Conservation (phyloP, 2,329 filamentous ascomycete genomes). For the Botryotinia convoluta region DNA sequence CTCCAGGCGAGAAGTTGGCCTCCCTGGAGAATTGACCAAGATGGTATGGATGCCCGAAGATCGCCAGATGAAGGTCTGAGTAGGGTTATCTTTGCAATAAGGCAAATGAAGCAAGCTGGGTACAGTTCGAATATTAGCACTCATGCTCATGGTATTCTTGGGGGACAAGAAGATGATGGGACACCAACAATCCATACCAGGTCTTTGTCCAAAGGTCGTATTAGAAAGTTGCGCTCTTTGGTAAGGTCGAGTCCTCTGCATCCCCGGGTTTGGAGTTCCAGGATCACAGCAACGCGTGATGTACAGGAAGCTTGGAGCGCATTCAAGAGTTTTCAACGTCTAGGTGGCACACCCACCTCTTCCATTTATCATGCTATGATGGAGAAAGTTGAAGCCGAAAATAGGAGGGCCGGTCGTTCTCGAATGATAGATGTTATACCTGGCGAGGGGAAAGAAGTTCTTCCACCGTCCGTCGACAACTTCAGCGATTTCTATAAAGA, state of each 20-base stretch:
- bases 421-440: conserved; percentile 44
- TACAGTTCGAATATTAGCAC: conserved; percentile 49
- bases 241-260: conserved; percentile 3
- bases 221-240: conserved; percentile 15
- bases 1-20: conserved; percentile 57
- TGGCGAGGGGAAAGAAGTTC: conserved; percentile 58
- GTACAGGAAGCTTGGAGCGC: conserved; percentile 58
- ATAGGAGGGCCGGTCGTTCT: conserved; percentile 31
- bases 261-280: conserved; percentile 50
- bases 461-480: conserved; percentile 55
- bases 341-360: conserved; percentile 40
- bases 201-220: conserved; percentile 32
- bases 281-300: conserved; percentile 58
- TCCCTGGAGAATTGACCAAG: conserved; percentile 55
- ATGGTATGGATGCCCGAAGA: conserved; percentile 58
- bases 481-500: conserved; percentile 64
- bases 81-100: conserved; percentile 51
- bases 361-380: conserved; percentile 60
- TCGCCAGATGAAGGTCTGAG: conserved; percentile 53
- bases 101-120: conserved; percentile 56
- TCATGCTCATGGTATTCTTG: conserved; percentile 49
- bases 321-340: conserved; percentile 39
- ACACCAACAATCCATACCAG: conserved; percentile 58
- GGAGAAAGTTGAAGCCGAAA: conserved; percentile 49
- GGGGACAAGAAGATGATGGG: conserved; percentile 50